Percentiles rank a stretch among this genome's conserved stretches.
These are phyloP conservation scores for Candida stauntonica DNA, from an alignment of 805 yeast genomes.

Conservation along the genomic window DNA sequence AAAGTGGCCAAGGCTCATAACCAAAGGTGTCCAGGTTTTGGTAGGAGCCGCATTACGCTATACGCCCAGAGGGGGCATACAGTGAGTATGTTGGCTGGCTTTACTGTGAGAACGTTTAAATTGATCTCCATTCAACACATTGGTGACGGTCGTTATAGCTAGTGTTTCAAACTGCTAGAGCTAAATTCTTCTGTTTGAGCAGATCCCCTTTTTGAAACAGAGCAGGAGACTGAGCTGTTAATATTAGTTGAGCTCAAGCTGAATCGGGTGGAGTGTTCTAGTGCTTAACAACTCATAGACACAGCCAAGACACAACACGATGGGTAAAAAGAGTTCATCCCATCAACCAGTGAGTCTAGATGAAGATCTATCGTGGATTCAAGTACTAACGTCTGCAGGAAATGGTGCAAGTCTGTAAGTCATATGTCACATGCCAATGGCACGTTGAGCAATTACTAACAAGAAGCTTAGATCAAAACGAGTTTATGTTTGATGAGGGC, in stretches of 20 bases:
- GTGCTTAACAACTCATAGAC: not conserved
- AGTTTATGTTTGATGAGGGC: constrained; percentile 61
- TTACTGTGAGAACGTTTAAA: no score
- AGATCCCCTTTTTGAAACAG: no score
- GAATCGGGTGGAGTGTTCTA: no score
- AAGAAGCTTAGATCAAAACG: constrained; percentile 36
- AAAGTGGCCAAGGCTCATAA: not conserved
- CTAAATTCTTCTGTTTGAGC: no score
- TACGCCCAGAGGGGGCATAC: no score
- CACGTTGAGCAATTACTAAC: not conserved
- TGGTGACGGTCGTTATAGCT: not conserved
- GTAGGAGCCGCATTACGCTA: constrained; percentile 5
- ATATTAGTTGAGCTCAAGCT: no score
- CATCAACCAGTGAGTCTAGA: constrained; percentile 21
- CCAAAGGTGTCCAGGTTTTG: constrained; percentile 3
- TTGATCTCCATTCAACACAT: not conserved
- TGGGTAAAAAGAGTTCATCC: constrained; percentile 19
- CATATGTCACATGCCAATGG: not conserved
- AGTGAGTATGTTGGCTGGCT: no score
- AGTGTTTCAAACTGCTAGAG: no score
- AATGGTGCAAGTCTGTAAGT: constrained; percentile 35
- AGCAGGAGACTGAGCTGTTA: no score
- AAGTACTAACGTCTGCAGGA: constrained; percentile 27
- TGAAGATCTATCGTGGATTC: not conserved
- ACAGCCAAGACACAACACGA: not conserved